Evolutionary conservation across 139 green algal species (phyloP).

Genomic region (Coccomyxa sp.): DNA sequence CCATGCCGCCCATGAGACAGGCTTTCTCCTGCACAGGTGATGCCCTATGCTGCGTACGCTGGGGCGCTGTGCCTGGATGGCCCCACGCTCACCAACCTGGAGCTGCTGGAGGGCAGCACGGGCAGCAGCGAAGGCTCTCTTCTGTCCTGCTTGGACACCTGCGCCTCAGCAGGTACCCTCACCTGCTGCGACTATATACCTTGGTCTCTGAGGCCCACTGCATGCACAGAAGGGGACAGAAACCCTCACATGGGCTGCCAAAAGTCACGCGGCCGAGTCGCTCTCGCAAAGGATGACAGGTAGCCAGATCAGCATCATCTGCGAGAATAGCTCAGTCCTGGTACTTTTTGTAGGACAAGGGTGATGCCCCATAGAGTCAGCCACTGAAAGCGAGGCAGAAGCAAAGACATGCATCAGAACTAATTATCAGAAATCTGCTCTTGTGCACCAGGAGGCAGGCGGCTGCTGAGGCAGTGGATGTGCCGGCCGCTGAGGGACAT

Average conservation of each 20-base stretch:
- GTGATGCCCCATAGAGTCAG: neutral
- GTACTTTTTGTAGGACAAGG: neutral
- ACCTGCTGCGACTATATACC: neutral
- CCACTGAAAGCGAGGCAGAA: neutral
- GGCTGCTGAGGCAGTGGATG: conserved; percentile 87
- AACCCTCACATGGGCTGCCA: too few relatives aligned
- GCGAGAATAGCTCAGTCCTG: too few relatives aligned
- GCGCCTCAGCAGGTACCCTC: conserved; percentile 29
- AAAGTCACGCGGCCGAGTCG: too few relatives aligned
- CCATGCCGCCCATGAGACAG: too few relatives aligned
- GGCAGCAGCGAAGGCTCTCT: conserved; percentile 74
- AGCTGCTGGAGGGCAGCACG: conserved; percentile 84
- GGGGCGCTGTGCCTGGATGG: conserved; percentile 71
- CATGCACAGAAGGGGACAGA: too few relatives aligned
- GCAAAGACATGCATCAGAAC: neutral
- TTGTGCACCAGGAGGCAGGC: conserved; percentile 63
- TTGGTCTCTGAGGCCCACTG: too few relatives aligned
- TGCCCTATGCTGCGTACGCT: conserved; percentile 20
- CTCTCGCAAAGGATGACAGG: too few relatives aligned
- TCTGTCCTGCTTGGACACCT: conserved; percentile 83
- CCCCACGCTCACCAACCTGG: conserved; percentile 88
- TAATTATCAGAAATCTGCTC: too few relatives aligned
- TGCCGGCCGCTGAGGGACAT: conserved; percentile 72
- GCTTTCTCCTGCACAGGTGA: conserved; percentile 15
- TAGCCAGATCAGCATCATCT: too few relatives aligned